Conservation (phyloP, 345 rosid genomes). For the Isatis tinctoria region DNA sequence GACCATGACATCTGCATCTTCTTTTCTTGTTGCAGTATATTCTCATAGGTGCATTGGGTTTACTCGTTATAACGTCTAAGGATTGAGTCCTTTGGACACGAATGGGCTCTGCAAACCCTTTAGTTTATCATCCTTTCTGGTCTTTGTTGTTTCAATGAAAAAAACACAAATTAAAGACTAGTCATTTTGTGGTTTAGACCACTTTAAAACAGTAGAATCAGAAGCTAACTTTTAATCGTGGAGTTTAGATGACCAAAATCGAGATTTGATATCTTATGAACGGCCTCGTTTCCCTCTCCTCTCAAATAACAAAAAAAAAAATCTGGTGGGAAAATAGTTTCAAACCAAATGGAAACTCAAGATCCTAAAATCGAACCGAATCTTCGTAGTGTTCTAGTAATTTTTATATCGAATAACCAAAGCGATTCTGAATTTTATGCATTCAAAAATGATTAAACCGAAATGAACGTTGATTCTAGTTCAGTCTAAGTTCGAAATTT, state of each 20-base stretch:
- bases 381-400: neutral
- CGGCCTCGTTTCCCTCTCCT: neutral
- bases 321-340: neutral
- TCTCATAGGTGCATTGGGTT: slow-evolving; percentile 79
- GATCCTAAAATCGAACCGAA: neutral
- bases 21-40: slow-evolving; percentile 56
- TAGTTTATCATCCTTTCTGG: neutral
- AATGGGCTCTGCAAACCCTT: slow-evolving; percentile 9
- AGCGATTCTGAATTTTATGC: neutral
- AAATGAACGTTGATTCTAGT: neutral
- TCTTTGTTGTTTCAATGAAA: slow-evolving; percentile 10
- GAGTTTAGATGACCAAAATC: neutral
- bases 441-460: neutral
- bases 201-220: slow-evolving; percentile 19
- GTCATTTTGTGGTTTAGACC: slow-evolving; percentile 22
- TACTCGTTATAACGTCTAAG: slow-evolving; percentile 84
- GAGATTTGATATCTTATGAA: neutral
- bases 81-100: slow-evolving; percentile 42
- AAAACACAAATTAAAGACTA: slow-evolving; percentile 2
- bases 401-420: neutral
- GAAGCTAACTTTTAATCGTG: slow-evolving; percentile 19
- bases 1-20: neutral
- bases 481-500: neutral
- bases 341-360: neutral
- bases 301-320: neutral